Evolutionary conservation across 176 grass and related monocot species (phyloP).

Genomic region (Zoysia pacifica): DNA sequence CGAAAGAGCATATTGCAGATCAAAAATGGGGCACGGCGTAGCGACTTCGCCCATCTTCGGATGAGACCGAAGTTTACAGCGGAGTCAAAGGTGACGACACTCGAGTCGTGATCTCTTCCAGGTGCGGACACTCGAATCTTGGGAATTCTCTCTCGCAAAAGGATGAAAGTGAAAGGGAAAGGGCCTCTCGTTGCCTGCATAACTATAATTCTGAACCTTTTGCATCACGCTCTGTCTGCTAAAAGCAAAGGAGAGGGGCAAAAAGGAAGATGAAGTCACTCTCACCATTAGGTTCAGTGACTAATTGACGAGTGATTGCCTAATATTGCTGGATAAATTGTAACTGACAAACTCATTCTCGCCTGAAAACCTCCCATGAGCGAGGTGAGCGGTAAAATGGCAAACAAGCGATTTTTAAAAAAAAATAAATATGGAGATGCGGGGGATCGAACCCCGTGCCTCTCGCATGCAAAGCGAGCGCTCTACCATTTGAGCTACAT

Average conservation of each 20-base stretch:
- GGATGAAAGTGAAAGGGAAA: background rate
- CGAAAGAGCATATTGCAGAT: background rate
- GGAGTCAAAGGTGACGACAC: constrained; percentile 33
- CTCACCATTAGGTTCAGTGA: background rate
- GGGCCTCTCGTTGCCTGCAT: background rate
- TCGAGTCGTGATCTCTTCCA: constrained; percentile 23
- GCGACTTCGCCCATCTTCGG: constrained; percentile 22
- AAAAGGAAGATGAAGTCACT: background rate
- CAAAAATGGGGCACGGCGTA: background rate
- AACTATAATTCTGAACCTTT: background rate
- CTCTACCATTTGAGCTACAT: constrained; percentile 99
- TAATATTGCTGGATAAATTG: background rate
- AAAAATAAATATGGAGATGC: constrained; percentile 52
- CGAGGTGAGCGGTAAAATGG: too few species aligned
- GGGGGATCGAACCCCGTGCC: constrained; percentile 98
- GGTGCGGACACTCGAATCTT: constrained; percentile 13
- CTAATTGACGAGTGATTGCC: background rate
- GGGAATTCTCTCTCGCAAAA: too few species aligned
- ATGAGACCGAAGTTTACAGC: constrained; percentile 2
- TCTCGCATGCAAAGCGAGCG: constrained; percentile 99
- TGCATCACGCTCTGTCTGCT: background rate
- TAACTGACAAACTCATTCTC: background rate
- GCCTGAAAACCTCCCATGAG: background rate
- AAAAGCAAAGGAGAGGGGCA: background rate
- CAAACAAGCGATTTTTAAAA: too few species aligned